Percentiles rank a stretch among this genome's conserved stretches.
These are phyloP conservation scores for Lipomyces yamadae DNA, from an alignment of 805 yeast species.

Conservation along the genomic window DNA sequence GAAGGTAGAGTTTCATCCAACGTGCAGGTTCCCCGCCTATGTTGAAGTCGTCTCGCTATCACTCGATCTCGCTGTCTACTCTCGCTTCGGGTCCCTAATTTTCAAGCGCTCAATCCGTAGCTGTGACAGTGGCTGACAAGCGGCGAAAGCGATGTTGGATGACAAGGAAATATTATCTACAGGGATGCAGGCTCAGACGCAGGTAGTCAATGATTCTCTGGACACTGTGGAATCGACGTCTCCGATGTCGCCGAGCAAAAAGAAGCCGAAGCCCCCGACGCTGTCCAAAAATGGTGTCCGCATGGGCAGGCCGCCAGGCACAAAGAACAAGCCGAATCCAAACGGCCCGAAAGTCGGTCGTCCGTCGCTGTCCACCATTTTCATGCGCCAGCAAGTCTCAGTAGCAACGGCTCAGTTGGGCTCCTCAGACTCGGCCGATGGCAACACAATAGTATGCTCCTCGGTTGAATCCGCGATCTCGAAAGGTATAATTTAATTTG, in stretches of 20 bases:
- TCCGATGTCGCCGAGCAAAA: conserved; percentile 4
- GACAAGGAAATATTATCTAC: not conserved
- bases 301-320: conserved; percentile 35
- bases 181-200: not conserved
- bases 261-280: conserved; percentile 23
- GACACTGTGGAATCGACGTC: not conserved
- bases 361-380: conserved; percentile 29
- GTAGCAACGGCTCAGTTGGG: not conserved
- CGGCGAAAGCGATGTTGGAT: conserved; percentile 5
- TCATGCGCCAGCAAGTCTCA: conserved; percentile 24
- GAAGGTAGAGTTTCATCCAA: not conserved
- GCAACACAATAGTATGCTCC: not conserved
- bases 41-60: not conserved
- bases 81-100: not conserved
- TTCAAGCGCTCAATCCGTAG: conserved; percentile 1
- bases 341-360: conserved; percentile 35
- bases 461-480: conserved; percentile 5
- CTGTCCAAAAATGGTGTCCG: conserved; percentile 33
- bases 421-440: not conserved
- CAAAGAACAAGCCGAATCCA: conserved; percentile 33
- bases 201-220: not conserved
- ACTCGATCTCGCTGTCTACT: not conserved
- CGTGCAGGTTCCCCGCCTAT: not conserved
- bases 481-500: conserved; percentile 7
- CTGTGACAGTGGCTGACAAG: not conserved